These are phyloP conservation scores for Cytidiella melzeri DNA, from an alignment of 768 basidiomycete species.

Conservation along the genomic window DNA sequence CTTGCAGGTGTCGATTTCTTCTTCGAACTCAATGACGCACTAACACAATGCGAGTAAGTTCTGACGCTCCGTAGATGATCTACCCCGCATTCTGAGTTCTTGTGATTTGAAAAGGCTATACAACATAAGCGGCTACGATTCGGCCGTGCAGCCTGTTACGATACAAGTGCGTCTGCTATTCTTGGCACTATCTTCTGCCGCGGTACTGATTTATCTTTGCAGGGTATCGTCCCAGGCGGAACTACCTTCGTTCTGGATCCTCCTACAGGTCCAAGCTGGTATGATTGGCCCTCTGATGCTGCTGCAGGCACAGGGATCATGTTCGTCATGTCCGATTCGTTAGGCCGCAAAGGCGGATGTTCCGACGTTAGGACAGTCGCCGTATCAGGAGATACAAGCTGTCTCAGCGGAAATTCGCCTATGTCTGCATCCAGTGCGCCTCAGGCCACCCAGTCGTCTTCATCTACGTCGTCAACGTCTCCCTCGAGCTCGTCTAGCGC, in stretches of 20 bases:
- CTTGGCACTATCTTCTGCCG: neutral
- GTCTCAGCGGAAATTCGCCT: conserved; percentile 20
- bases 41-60: conserved; percentile 57
- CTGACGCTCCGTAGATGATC: neutral
- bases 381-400: conserved; percentile 17
- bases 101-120: conserved; percentile 15
- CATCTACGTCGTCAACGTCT: conserved; percentile 2
- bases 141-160: conserved; percentile 22
- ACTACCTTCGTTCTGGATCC: conserved; percentile 18
- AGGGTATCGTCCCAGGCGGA: conserved; percentile 25
- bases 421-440: conserved; percentile 18
- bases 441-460: conserved; percentile 7
- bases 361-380: conserved; percentile 15
- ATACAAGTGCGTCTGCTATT: conserved; percentile 19
- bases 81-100: neutral
- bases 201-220: neutral
- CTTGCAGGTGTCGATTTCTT: conserved; percentile 35
- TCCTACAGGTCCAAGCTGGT: conserved; percentile 16
- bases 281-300: conserved; percentile 22
- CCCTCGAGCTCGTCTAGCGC: neutral
- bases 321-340: conserved; percentile 20
- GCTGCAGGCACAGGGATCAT: conserved; percentile 16
- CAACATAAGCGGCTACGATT: conserved; percentile 16
- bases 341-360: conserved; percentile 23
- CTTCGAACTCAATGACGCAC: conserved; percentile 44